phyloP scores from a whole-genome alignment of 805 yeast species.

The Saitoella complicata region DNA sequence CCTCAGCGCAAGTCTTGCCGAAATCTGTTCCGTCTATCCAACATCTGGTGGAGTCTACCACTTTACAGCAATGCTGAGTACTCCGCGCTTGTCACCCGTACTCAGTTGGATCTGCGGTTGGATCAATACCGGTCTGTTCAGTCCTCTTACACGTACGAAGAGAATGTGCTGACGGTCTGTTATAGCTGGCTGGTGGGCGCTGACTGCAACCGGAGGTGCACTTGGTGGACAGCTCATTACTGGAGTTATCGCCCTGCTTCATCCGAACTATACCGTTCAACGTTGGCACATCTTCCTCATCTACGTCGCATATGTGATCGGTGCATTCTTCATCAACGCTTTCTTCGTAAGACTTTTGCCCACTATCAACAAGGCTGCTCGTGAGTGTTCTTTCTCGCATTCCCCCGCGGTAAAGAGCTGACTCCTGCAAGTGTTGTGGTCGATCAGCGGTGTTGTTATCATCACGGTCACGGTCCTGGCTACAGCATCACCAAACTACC shows the following conservation, averaged over 20 bases:
- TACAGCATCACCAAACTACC: conserved; percentile 1
- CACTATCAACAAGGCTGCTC: conserved; percentile 13
- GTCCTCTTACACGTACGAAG: too few relatives aligned
- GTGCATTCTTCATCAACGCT: conserved; percentile 10
- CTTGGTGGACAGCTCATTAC: neutral
- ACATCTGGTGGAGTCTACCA: neutral
- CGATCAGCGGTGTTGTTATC: conserved; percentile 4
- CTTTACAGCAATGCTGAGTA: neutral
- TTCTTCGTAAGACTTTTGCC: conserved; percentile 12
- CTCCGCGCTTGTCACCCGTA: neutral
- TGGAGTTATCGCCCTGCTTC: neutral
- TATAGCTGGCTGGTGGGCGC: neutral
- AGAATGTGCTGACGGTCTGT: neutral
- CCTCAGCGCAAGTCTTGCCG: neutral
- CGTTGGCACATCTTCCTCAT: conserved; percentile 13
- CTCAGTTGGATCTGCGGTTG: neutral
- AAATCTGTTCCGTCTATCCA: neutral
- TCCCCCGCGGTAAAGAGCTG: too few relatives aligned
- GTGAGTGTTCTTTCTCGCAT: neutral
- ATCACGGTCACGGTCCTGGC: conserved; percentile 10
- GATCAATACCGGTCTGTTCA: neutral
- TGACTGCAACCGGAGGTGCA: neutral
- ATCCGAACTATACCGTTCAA: conserved; percentile 6
- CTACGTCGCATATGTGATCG: conserved; percentile 8
- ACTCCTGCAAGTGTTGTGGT: conserved; percentile 10